These are phyloP conservation scores for Fusarium chuoi DNA, from an alignment of 2,329 filamentous ascomycete genomes.

Conservation along the genomic window DNA sequence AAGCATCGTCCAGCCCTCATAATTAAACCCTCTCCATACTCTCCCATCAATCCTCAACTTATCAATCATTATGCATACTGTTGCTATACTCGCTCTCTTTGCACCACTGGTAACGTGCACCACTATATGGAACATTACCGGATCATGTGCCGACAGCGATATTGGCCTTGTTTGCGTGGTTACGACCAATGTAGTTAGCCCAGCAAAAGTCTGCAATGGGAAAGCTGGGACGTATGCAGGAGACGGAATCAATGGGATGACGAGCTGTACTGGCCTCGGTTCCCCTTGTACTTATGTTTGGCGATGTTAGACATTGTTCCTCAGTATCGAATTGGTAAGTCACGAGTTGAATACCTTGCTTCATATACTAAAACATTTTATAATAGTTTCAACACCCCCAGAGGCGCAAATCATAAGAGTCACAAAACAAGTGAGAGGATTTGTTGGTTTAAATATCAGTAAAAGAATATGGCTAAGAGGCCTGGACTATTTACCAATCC, in stretches of 20 bases:
- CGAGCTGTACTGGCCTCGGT: not conserved
- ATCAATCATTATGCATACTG: not conserved
- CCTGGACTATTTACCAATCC: no score
- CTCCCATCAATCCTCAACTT: not conserved
- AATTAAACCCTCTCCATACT: not conserved
- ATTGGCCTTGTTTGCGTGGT: not conserved
- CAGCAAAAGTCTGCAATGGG: not conserved
- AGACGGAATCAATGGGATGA: not conserved
- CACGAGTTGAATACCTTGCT: accelerated
- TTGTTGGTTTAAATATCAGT: no score
- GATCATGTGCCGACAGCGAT: not conserved
- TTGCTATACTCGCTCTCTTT: not conserved
- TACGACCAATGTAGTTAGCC: not conserved
- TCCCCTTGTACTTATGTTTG: not conserved
- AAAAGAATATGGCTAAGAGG: no score
- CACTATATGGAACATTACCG: not conserved
- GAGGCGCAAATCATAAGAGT: no score
- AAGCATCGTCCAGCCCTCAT: not conserved
- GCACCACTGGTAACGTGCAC: not conserved
- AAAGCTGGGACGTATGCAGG: not conserved
- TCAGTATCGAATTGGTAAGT: not conserved
- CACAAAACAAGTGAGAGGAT: accelerated
- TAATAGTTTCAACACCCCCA: no score
- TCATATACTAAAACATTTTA: not conserved
- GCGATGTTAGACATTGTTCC: not conserved